Evolutionary conservation across 2,329 filamentous ascomycete genomes (phyloP), one percentile per base, ranked within the genome.

Genomic region (Fusarium protoensiforme): DNA sequence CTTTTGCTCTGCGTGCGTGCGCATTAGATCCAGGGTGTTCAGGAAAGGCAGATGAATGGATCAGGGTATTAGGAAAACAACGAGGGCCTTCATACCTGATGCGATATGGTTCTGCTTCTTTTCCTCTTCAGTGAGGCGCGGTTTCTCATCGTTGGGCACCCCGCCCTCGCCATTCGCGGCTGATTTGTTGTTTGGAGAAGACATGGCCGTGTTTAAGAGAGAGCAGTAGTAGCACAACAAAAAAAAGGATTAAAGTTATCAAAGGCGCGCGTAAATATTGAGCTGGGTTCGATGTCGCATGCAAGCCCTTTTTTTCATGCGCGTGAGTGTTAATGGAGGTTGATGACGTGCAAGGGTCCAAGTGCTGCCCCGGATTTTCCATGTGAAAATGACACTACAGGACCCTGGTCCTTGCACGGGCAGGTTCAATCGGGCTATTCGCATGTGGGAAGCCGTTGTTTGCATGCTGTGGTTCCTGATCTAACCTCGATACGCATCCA

Each of bases 91-190:
- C 79, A 57, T 83, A 87, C 87, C 87, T 70, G 87, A 88, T 60
- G 85, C 85, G 69, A 88, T 87, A 73, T 88, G 87, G 63, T 88
- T 88, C 75, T 87, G 85, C 77, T 88, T 88, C 81, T 88, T 88
- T 77, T 88, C 86, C 58, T 86, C 85, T 65, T 88, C 86, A 7
- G 87, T 88, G 35, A 88, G 80, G 38, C 86, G 85, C 43, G 85
- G 85, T 80, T 86, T 88, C 58, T 87, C 86, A 29, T 88, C 85
- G 20, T 74, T 75, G 33, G 72, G 67, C 61, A 59, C 73, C 31
- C 69, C 71, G 67, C 70, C 75, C 35, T 79, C 80, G 24, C 64
- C 70, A 36, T 77, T 69, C 13, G 67, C 64, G 3, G 76, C 71
- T 24, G 79, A 75, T 46, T 78, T 79, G 56, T 78, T 79, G 60